phyloP scores from a whole-genome alignment of 805 yeast genomes.

The Hemisphaericaspora nanyangensis region DNA sequence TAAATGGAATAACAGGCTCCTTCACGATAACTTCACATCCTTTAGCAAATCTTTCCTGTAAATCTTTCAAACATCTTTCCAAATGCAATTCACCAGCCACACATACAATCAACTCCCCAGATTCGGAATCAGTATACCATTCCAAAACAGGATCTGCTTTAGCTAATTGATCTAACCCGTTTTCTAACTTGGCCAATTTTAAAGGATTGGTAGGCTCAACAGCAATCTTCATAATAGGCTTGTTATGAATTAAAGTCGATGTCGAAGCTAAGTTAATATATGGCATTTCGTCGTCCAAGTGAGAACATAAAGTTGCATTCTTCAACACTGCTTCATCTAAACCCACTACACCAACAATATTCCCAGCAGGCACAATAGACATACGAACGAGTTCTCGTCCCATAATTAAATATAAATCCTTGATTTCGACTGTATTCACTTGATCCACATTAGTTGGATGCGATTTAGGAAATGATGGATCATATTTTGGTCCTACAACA shows the following conservation, averaged over 20 bases:
- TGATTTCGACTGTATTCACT: constrained; percentile 55
- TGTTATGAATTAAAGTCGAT: constrained; percentile 48
- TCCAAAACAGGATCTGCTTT: constrained; percentile 95
- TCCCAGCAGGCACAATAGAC: constrained; percentile 86
- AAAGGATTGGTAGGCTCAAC: constrained; percentile 90
- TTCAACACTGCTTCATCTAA: constrained; percentile 77
- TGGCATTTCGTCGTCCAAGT: constrained; percentile 53
- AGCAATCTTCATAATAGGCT: constrained; percentile 93
- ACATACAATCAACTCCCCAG: constrained; percentile 89
- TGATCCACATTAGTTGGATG: constrained; percentile 43
- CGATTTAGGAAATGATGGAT: constrained; percentile 47
- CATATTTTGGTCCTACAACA: constrained; percentile 83
- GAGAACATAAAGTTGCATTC: constrained; percentile 72
- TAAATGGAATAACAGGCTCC: constrained; percentile 89
- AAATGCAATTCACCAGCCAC: constrained; percentile 97
- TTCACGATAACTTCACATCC: constrained; percentile 82
- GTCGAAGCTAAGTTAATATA: constrained; percentile 59
- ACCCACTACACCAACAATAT: constrained; percentile 92
- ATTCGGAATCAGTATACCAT: constrained; percentile 71
- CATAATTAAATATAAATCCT: constrained; percentile 79
- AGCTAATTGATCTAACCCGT: constrained; percentile 73
- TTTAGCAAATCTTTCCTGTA: constrained; percentile 81
- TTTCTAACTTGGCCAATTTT: constrained; percentile 68
- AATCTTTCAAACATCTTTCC: constrained; percentile 89
- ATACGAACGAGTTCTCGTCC: constrained; percentile 84